Percentiles rank a stretch among this genome's conserved stretches.
These are phyloP conservation scores for Mycosphaerella arachidis DNA, from an alignment of 2,329 filamentous ascomycete genomes.

Conservation along the genomic window DNA sequence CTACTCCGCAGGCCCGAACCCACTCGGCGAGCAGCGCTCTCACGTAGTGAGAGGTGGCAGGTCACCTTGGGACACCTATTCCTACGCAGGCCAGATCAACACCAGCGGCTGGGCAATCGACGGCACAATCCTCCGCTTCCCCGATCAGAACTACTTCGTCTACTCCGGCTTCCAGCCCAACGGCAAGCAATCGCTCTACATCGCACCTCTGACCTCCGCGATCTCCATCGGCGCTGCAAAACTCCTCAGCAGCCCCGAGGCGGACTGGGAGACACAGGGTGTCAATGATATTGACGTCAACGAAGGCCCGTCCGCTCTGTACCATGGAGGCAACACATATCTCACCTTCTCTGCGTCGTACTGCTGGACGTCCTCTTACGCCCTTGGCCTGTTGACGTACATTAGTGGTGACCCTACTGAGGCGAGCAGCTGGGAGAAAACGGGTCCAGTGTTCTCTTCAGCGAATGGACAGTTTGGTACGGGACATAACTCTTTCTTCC, in stretches of 20 bases:
- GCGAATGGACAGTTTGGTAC: conserved; percentile 56
- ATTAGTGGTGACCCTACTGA: conserved; percentile 48
- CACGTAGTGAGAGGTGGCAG: conserved; percentile 51
- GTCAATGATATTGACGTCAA: conserved; percentile 44
- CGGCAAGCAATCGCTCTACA: conserved; percentile 41
- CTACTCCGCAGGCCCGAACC: conserved; percentile 49
- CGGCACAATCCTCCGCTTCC: conserved; percentile 49
- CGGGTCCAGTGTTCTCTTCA: conserved; percentile 48
- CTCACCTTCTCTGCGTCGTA: conserved; percentile 53
- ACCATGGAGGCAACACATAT: conserved; percentile 51
- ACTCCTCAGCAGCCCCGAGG: conserved; percentile 50
- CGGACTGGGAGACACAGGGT: conserved; percentile 49
- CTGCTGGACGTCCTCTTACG: conserved; percentile 54
- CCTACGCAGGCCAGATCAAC: conserved; percentile 46
- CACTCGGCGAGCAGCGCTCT: conserved; percentile 47
- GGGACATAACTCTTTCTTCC: conserved; percentile 56
- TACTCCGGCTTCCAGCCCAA: conserved; percentile 45
- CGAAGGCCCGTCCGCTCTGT: conserved; percentile 53
- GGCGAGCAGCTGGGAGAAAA: conserved; percentile 49
- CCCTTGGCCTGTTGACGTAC: conserved; percentile 52
- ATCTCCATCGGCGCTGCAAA: conserved; percentile 43
- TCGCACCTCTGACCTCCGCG: conserved; percentile 39
- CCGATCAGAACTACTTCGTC: conserved; percentile 49
- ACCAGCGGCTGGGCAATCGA: conserved; percentile 50
- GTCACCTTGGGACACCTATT: conserved; percentile 50